phyloP scores from a whole-genome alignment of 2,329 filamentous ascomycete genomes.

The Massarina eburnea region DNA sequence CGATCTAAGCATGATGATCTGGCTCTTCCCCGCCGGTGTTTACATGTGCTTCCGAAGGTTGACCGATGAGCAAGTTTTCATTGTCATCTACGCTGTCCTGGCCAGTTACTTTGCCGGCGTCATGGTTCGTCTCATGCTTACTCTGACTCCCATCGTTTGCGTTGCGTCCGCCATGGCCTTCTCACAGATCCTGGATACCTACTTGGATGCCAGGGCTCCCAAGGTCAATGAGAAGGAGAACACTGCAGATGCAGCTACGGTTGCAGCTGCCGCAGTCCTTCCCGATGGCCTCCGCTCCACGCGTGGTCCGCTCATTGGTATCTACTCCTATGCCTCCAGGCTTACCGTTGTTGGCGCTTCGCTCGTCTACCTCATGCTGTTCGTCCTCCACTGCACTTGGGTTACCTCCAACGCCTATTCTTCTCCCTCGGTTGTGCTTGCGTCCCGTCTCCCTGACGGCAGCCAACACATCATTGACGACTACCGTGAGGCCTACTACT shows the following conservation, averaged over 20 bases:
- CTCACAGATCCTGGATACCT: slow-evolving; percentile 86
- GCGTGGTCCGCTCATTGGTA: slow-evolving; percentile 73
- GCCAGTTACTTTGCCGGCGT: slow-evolving; percentile 98
- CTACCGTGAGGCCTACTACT: slow-evolving; percentile 99
- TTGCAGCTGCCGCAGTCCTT: slow-evolving; percentile 54
- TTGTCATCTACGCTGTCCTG: slow-evolving; percentile 95
- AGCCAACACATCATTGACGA: slow-evolving; percentile 99
- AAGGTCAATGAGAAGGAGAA: slow-evolving; percentile 52
- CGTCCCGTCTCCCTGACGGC: slow-evolving; percentile 88
- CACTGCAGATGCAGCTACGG: slow-evolving; percentile 34
- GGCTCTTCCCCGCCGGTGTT: slow-evolving; percentile 97
- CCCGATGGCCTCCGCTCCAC: slow-evolving; percentile 67
- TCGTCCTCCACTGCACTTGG: slow-evolving; percentile 98
- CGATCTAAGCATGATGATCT: slow-evolving; percentile 96
- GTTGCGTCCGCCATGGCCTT: slow-evolving; percentile 87
- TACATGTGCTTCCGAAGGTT: slow-evolving; percentile 97
- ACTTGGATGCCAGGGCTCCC: slow-evolving; percentile 69
- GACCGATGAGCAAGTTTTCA: slow-evolving; percentile 94
- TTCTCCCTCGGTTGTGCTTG: slow-evolving; percentile 93
- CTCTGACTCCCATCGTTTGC: slow-evolving; percentile 92
- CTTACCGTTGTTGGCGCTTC: slow-evolving; percentile 71
- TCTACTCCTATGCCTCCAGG: slow-evolving; percentile 82
- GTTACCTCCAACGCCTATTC: slow-evolving; percentile 99
- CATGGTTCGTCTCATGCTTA: slow-evolving; percentile 99
- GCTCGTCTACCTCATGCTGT: slow-evolving; percentile 81